Evolutionary conservation across 495 filamentous ascomycete species (phyloP).

Genomic region (Aspergillus ostianus): DNA sequence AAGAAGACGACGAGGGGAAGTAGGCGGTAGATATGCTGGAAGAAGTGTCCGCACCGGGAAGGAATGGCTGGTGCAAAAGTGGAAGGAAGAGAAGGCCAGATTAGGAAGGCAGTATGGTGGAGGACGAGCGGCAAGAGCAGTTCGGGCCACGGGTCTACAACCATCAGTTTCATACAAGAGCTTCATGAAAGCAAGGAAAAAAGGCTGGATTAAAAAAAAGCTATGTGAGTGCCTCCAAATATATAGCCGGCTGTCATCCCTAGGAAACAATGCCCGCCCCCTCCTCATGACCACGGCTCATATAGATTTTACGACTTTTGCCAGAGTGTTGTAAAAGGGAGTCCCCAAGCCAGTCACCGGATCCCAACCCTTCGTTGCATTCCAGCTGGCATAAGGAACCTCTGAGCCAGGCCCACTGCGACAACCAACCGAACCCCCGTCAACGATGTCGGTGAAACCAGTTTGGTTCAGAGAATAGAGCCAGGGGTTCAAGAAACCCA

Average conservation of each 20-base stretch:
- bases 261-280: neutral
- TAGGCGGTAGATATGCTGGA: no score
- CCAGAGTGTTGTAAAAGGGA: slow-evolving; percentile 28
- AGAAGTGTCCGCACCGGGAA: no score
- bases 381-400: slow-evolving; percentile 58
- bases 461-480: slow-evolving; percentile 48
- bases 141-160: no score
- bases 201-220: no score
- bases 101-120: no score
- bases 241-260: neutral
- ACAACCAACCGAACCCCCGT: slow-evolving; percentile 55
- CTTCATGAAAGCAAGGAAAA: no score
- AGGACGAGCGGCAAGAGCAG: no score
- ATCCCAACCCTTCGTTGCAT: slow-evolving; percentile 54
- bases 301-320: slow-evolving; percentile 14
- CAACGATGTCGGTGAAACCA: slow-evolving; percentile 57
- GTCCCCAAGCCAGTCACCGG: slow-evolving; percentile 38
- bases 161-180: no score
- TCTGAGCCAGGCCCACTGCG: slow-evolving; percentile 29
- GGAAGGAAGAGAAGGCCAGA: no score
- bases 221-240: no score
- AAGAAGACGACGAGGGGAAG: no score
- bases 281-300: neutral
- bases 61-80: no score
- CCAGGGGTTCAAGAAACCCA: slow-evolving; percentile 68